Base-by-base conservation (phyloP, 2,329 filamentous ascomycete genomes). In the Fusarium longipes region DNA sequence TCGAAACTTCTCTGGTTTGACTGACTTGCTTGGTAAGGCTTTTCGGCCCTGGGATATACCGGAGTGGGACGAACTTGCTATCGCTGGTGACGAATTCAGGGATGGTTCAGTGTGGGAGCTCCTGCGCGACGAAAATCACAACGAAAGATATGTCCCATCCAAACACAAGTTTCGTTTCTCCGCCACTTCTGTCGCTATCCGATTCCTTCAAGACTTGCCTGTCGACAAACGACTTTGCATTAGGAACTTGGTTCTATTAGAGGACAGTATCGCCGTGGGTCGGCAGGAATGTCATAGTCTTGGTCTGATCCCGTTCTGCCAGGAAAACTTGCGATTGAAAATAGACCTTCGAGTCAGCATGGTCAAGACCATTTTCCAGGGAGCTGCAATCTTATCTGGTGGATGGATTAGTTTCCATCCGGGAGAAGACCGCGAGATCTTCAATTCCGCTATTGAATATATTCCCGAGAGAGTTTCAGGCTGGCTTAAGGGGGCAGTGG, bases 261-360 rank as follows among this genome's bases (percentile, higher is more conserved):
- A 67, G 8, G 53, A 67, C 8, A 25, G 12, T 3, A 0, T 32
- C 2, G 12, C 57, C 2, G 45, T 40, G 11, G 53, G 44, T 2
- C 18, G 20, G 7, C 57, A 29, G 14, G 27, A 53, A 2, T 32
- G 27, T 1, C 63, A 67, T 8, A 40, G 39, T 2, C 4, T 3
- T 2, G 63, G 63, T 2, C 15, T 67, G 8, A 17, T 63, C 4
- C 63, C 53, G 0, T 63, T 63, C 3, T 67, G 39, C 27, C 36
- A 1, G 2, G 42, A 63, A n/a, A 67, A 67, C 8, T 17, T 24
- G 1, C 36, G 12, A 1, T 49, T 67, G 6, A 40, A 29, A 3
- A 14, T 67, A 2, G 29, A 11, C 1, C 57, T 45, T 5, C 53
- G 11, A 2, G 45, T 63, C 1, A 40, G 17, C 8, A 43, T 67